Evolutionary conservation across 768 basidiomycete genomes (phyloP).

Genomic region (Panellus pusillus): DNA sequence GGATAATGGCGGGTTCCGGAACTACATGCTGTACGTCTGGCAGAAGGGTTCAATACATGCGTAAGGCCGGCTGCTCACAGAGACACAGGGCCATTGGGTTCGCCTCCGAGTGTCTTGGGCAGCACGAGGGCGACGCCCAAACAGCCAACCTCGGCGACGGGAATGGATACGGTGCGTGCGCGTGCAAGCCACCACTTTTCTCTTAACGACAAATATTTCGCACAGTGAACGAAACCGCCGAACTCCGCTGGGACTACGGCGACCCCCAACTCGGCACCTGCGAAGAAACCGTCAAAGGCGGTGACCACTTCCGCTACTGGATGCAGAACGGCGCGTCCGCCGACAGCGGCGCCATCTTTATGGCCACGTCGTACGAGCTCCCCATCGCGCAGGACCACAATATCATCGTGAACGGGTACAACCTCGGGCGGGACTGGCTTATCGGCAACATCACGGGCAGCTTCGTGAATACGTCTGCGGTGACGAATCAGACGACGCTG

Average conservation of each 20-base stretch:
- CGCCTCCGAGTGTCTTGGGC: constrained; percentile 80
- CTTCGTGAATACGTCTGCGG: constrained; percentile 40
- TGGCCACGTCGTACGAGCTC: constrained; percentile 74
- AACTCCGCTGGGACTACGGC: constrained; percentile 84
- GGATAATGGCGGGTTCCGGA: constrained; percentile 70
- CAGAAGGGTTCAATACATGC: neutral
- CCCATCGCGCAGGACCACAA: constrained; percentile 63
- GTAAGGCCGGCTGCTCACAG: neutral
- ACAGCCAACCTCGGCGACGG: constrained; percentile 84
- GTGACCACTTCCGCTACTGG: constrained; percentile 91
- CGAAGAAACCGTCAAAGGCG: constrained; percentile 81
- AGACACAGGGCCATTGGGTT: constrained; percentile 64
- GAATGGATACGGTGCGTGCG: constrained; percentile 58
- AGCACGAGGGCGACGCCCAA: constrained; percentile 70
- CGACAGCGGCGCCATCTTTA: constrained; percentile 72
- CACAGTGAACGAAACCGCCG: constrained; percentile 81
- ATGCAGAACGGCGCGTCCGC: constrained; percentile 64
- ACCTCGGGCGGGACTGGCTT: constrained; percentile 84
- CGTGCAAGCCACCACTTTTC: neutral
- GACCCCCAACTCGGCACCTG: constrained; percentile 83
- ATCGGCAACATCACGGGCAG: constrained; percentile 76
- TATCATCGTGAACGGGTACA: constrained; percentile 78
- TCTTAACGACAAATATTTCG: neutral
- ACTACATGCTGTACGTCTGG: constrained; percentile 72
- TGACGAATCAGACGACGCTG: constrained; percentile 63